Conservation (phyloP, 2,329 filamentous ascomycete genomes). For the Sporothrix protearum region DNA sequence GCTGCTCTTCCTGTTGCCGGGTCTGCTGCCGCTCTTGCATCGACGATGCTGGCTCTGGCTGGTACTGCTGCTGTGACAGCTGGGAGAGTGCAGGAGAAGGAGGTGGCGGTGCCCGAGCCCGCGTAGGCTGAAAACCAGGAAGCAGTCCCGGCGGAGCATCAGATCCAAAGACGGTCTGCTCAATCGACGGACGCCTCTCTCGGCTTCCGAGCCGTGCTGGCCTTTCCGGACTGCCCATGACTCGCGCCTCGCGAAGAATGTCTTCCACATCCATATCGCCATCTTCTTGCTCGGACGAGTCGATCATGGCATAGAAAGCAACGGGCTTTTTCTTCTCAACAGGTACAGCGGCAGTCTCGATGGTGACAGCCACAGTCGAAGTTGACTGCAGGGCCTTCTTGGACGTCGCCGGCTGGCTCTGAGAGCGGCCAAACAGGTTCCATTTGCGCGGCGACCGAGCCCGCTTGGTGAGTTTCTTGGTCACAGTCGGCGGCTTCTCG, state of each 20-base stretch:
- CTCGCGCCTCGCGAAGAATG: conserved; percentile 50
- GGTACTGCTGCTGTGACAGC: neutral
- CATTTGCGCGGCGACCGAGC: conserved; percentile 57
- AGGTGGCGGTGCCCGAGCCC: neutral
- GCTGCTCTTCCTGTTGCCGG: neutral
- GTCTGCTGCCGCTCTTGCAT: neutral
- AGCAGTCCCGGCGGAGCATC: neutral
- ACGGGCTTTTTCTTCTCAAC: conserved; percentile 52
- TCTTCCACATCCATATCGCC: conserved; percentile 43
- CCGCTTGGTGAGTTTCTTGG: conserved; percentile 56
- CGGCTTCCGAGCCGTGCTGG: neutral
- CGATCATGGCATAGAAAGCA: conserved; percentile 61
- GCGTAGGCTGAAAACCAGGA: neutral
- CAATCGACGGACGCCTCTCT: conserved; percentile 10
- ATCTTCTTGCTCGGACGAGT: conserved; percentile 52
- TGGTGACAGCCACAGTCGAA: conserved; percentile 44
- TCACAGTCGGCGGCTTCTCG: conserved; percentile 24
- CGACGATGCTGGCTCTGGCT: neutral
- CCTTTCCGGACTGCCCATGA: conserved; percentile 30
- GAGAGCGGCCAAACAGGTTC: conserved; percentile 60
- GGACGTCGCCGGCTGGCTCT: conserved; percentile 39
- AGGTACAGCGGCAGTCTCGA: conserved; percentile 46
- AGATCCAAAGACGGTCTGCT: neutral
- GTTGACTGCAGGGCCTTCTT: conserved; percentile 42
- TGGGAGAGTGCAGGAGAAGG: neutral